Conservation (phyloP, 1,139 yeast species). For the Trichomonascaceae sp. region DNA sequence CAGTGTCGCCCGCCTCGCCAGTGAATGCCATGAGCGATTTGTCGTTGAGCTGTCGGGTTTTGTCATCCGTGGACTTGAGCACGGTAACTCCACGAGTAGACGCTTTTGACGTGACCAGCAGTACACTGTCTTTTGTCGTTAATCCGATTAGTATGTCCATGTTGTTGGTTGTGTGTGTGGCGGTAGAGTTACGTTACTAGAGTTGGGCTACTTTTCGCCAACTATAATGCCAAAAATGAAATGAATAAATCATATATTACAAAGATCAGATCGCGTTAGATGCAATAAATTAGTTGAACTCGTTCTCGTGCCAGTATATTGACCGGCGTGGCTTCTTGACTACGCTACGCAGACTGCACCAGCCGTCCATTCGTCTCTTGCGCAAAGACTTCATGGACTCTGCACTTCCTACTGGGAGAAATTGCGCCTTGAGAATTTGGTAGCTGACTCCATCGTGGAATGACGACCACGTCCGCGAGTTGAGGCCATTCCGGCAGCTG, state of each 20-base stretch:
- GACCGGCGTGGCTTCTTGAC: no score
- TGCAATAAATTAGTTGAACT: no score
- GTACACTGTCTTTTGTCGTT: slow-evolving; percentile 64
- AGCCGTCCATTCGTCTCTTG: slow-evolving; percentile 19
- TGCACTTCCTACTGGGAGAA: slow-evolving; percentile 24
- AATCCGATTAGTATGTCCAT: slow-evolving; percentile 92
- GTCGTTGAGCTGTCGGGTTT: slow-evolving; percentile 63
- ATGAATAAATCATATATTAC: no score
- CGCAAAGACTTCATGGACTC: slow-evolving; percentile 16
- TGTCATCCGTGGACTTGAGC: slow-evolving; percentile 75
- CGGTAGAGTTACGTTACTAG: no score
- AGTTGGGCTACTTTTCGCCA: no score
- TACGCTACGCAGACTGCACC: slow-evolving; percentile 15
- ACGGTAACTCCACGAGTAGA: slow-evolving; percentile 89
- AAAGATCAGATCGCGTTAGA: no score
- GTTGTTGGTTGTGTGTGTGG: slow-evolving; percentile 4
- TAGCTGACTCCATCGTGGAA: slow-evolving; percentile 60
- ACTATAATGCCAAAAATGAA: no score
- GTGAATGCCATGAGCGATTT: slow-evolving; percentile 80
- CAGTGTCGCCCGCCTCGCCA: slow-evolving; percentile 94
- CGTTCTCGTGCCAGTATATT: no score
- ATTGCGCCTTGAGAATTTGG: slow-evolving; percentile 39
- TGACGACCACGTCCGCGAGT: slow-evolving; percentile 59
- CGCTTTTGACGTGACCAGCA: slow-evolving; percentile 87
- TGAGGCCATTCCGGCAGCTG: slow-evolving; percentile 49